Conservation (phyloP, 768 basidiomycete species). For the Boletales sp. region DNA sequence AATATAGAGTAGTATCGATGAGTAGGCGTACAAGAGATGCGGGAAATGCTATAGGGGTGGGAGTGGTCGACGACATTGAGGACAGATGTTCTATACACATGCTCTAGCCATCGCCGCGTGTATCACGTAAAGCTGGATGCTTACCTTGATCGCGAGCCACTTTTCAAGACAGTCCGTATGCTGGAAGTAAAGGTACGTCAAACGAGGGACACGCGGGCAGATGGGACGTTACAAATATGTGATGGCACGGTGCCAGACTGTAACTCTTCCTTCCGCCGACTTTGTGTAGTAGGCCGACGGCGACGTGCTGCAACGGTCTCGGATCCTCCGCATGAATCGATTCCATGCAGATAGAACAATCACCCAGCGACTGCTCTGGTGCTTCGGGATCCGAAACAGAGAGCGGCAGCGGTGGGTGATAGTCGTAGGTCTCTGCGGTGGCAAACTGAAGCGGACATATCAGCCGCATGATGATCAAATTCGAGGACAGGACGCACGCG, state of each 20-base stretch:
- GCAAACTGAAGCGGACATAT: conserved; percentile 43
- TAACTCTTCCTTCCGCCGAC: conserved; percentile 56
- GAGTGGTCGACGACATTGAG: conserved; percentile 81
- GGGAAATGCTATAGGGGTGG: conserved; percentile 57
- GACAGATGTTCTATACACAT: conserved; percentile 72
- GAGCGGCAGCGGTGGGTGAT: conserved; percentile 72
- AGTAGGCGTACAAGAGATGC: conserved; percentile 1
- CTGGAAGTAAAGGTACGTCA: conserved; percentile 31
- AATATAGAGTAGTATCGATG: conserved; percentile 2
- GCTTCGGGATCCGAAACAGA: conserved; percentile 64
- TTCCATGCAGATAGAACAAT: conserved; percentile 95
- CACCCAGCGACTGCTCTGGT: conserved; percentile 72
- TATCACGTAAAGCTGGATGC: background rate
- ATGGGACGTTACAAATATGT: conserved; percentile 66
- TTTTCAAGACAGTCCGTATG: conserved; percentile 87
- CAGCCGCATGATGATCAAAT: background rate
- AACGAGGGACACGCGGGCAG: background rate
- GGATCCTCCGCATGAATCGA: conserved; percentile 57
- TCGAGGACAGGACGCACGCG: conserved; percentile 41
- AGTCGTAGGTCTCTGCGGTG: conserved; percentile 66
- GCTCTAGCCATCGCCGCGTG: background rate
- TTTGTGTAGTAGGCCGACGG: conserved; percentile 36
- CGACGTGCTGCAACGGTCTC: conserved; percentile 32
- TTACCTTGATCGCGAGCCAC: conserved; percentile 78
- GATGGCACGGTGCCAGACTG: conserved; percentile 85